Conservation (phyloP, 2,329 filamentous ascomycete genomes). For the Colletotrichum zoysiae region DNA sequence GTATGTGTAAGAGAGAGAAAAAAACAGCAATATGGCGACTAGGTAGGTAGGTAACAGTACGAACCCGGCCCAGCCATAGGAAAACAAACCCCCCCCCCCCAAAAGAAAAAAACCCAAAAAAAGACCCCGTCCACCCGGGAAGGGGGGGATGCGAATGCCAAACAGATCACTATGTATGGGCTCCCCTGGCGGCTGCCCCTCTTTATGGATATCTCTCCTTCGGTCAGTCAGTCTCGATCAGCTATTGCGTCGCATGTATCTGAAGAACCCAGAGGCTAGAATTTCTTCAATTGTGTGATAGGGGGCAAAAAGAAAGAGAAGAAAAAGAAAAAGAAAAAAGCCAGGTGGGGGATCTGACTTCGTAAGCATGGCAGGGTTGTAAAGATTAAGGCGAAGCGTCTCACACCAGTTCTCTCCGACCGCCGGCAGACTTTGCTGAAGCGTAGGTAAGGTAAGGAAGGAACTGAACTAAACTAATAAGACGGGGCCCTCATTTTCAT, state of each 20-base stretch:
- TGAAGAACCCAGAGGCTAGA: neutral
- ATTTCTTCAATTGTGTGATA: neutral
- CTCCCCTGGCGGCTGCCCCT: slow-evolving; percentile 22
- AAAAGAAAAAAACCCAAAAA: neutral
- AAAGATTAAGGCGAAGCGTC: slow-evolving; percentile 1
- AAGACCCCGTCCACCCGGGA: neutral
- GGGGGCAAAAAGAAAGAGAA: neutral
- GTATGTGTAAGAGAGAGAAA: slow-evolving; percentile 8
- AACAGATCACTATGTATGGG: neutral
- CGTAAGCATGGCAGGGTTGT: slow-evolving; percentile 1
- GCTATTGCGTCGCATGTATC: neutral
- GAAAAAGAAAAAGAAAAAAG: neutral
- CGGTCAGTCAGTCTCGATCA: slow-evolving; percentile 12
- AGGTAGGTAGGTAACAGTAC: neutral
- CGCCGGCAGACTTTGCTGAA: slow-evolving; percentile 10
- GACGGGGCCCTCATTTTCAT: too few species aligned
- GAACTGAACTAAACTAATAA: too few species aligned
- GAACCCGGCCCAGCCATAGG: slow-evolving; percentile 15
- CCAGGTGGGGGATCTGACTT: slow-evolving; percentile 9
- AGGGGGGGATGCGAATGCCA: slow-evolving; percentile 13
- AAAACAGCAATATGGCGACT: slow-evolving; percentile 12
- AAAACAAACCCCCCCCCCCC: too few species aligned
- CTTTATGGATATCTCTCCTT: neutral
- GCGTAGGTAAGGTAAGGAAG: neutral
- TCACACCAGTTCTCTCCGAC: slow-evolving; percentile 8